A percentile compares a stretch with the other conserved stretches of the same genome.
phyloP scores from a whole-genome alignment of 108 stramenopile species.

The Skeletonema potamos region DNA sequence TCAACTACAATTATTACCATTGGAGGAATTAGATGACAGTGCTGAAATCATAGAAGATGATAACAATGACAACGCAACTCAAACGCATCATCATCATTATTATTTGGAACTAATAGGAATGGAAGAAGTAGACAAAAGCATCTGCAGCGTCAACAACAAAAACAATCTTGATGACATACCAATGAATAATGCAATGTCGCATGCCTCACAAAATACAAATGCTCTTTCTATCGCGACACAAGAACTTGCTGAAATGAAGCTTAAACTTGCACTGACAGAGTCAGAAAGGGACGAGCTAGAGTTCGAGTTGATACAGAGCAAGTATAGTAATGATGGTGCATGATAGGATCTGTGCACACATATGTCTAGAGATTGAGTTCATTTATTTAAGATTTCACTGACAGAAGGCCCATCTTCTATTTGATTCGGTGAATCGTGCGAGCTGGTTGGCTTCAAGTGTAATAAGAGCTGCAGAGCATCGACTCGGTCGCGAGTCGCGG shows the following conservation, averaged over 20 bases:
- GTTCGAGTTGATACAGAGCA: constrained; percentile 34
- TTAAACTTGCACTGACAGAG: constrained; percentile 39
- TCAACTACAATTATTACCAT: background rate
- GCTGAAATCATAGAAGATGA: background rate
- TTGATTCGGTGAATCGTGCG: no score
- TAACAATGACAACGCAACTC: background rate
- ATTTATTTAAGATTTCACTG: no score
- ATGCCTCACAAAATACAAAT: constrained; percentile 3
- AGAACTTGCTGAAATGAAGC: constrained; percentile 29
- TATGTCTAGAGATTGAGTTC: background rate
- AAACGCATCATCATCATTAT: background rate
- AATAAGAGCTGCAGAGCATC: no score
- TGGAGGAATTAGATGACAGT: background rate
- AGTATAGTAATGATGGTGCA: background rate
- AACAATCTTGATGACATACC: background rate
- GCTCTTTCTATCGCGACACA: constrained; percentile 18
- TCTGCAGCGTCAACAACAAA: constrained; percentile 6
- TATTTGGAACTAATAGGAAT: background rate
- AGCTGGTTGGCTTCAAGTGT: no score
- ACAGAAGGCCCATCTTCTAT: no score
- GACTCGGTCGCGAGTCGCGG: no score
- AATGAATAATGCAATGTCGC: background rate
- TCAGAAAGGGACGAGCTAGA: constrained; percentile 45
- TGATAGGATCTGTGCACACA: background rate
- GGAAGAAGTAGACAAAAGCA: constrained; percentile 6